phyloP scores from a whole-genome alignment of 176 grass and related monocot genomes.

The Areca catechu region DNA sequence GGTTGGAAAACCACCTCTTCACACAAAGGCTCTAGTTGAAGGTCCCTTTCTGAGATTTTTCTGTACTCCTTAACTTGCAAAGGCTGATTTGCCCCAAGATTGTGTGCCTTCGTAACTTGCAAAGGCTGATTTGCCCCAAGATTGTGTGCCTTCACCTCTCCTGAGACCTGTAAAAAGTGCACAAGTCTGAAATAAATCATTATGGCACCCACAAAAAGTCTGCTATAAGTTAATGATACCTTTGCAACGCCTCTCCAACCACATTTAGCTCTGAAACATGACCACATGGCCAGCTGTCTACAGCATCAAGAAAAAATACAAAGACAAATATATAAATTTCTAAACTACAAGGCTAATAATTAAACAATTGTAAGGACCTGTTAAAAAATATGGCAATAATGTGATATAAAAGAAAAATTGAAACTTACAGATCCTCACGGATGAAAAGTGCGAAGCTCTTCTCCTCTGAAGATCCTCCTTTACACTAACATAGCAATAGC shows the following conservation, averaged over 20 bases:
- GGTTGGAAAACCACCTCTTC: constrained; percentile 30
- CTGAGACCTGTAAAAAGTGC: constrained; percentile 26
- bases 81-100: not conserved
- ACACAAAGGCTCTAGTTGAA: constrained; percentile 60
- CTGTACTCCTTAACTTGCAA: constrained; percentile 37
- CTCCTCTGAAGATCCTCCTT: constrained; percentile 44
- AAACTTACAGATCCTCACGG: constrained; percentile 39
- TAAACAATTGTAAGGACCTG: constrained; percentile 8
- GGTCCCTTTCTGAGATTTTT: constrained; percentile 47
- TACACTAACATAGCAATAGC: constrained; percentile 24
- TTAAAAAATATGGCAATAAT: constrained; percentile 8
- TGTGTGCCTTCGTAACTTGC: constrained; percentile 11
- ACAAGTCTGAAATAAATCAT: no score
- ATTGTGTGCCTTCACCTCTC: not conserved
- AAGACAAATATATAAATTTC: not conserved
- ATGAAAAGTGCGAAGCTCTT: constrained; percentile 34
- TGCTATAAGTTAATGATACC: constrained; percentile 22
- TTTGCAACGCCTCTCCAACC: constrained; percentile 52
- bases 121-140: not conserved
- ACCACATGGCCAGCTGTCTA: constrained; percentile 48
- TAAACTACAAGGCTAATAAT: constrained; percentile 3
- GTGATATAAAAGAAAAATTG: not conserved
- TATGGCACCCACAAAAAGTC: no score
- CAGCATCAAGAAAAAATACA: constrained; percentile 19
- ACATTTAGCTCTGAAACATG: constrained; percentile 71